These are phyloP conservation scores for Clausena lansium DNA, from an alignment of 345 rosid species.

Conservation along the genomic window DNA sequence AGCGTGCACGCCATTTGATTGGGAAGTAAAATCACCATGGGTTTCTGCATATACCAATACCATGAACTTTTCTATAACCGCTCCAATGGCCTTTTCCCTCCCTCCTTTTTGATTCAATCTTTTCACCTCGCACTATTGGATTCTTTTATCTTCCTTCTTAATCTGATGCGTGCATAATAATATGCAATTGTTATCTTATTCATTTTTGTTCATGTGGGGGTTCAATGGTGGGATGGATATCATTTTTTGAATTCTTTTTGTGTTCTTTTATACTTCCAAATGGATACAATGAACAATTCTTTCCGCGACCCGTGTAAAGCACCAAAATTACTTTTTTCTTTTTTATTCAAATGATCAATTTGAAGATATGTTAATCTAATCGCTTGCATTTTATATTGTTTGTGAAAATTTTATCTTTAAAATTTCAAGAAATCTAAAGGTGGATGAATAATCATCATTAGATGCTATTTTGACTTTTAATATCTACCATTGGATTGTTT, in stretches of 20 bases:
- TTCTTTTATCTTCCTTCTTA: not conserved
- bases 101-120: not conserved
- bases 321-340: not conserved
- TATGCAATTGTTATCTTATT: not conserved
- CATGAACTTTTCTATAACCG: not conserved
- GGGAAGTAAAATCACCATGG: conserved; percentile 41
- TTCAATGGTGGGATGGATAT: too few relatives aligned
- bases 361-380: not conserved
- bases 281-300: not conserved
- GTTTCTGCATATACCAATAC: not conserved
- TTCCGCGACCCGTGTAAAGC: not conserved
- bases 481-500: too few relatives aligned
- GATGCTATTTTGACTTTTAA: too few relatives aligned
- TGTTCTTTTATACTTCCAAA: not conserved
- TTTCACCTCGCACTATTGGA: not conserved
- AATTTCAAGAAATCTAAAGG: too few relatives aligned
- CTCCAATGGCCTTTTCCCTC: not conserved
- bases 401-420: not conserved
- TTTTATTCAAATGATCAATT: not conserved
- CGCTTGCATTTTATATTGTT: not conserved
- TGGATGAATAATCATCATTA: too few relatives aligned
- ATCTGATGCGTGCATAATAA: not conserved
- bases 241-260: not conserved
- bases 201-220: too few relatives aligned
- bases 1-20: conserved; percentile 72